Base-by-base conservation (phyloP, 208 protist genomes). In the Lotmaria passim region DNA sequence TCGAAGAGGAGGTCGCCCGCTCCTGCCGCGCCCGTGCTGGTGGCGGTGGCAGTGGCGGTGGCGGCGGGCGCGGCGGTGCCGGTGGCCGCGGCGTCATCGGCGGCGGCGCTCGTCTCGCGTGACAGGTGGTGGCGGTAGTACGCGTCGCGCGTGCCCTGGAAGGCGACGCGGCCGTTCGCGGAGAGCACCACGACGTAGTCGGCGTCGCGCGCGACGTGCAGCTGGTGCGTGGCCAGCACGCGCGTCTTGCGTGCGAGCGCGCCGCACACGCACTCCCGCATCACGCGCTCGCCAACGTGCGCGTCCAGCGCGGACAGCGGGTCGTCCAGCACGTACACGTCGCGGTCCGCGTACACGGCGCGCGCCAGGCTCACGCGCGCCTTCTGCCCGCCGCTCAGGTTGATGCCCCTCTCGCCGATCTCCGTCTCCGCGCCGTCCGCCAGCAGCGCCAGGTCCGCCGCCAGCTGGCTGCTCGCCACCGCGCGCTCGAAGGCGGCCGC, bases 181-280 rank as follows among this genome's bases (percentile, higher is more conserved):
- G 17, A 48, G 52, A 98, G 51, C 0, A 97, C 76, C 46, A 98
- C 79, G 39, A 98, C 84, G 33, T 83, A 67, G 73, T 98, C 93
- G 0, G 82, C 86, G 10, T 87, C 19, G 0, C 56, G 44, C 12
- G 97, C 36, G 15, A 87, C 94, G 69, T 97, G 89, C 33, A 97
- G 34, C 68, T 97, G 89, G 83, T 98, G 96, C 17, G 96, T 98
- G 15, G 97, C 93, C 0, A 99, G 75, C 7, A 99, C 60, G 21
- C 90, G 79, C 6, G 95, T 97, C 64, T 92, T 97, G 55, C 57
- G 55, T 14, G 61, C 68, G 21, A 99, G 78, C 30, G 65, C 36
- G 43, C 95, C 79, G 44, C 75, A 58, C n/a, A 91, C 47, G 50
- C 76, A 73, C 64, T 89, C 75, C 3, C 50, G 63, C 69, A 93